Evolutionary conservation across 306 rosid genomes (phyloP), one percentile per base, ranked within the genome.

Genomic region (Alnus rubra): DNA sequence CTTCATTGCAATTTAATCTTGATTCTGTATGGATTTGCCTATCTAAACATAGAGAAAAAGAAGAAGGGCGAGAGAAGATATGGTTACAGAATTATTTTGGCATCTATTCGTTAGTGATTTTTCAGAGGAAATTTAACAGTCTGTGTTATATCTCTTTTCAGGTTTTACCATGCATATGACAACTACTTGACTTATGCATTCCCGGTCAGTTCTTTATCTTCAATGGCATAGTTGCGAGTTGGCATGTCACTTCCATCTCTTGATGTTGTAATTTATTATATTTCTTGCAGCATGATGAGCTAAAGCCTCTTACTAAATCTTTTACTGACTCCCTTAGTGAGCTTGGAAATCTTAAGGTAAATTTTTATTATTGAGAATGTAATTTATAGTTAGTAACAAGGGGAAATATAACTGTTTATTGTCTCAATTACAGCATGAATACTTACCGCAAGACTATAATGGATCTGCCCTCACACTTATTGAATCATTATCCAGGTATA

Each of bases 161-260:
- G 97, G 98, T 95, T 95, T 86, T 91, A 91, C 80, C 98, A 95
- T 80, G 98, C 98, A 0, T 91, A 95, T 82, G 97, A 91, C 87
- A 95, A 93, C 88, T 91, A 95, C 81, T 93, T 95, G 98, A 82
- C 73, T 76, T 78, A 95, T 82, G 96, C 97, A 65, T 95, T 95
- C 89, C 99, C 97, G 92, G 99, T 95, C 71, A 74, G 98, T 79
- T 51, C 45, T 42, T 81, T 30, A 69, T 62, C 55, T 65, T 79
- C 64, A 15, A 37, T 73, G 7, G 73, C 18, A 15, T 76, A 77
- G 9, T 56, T 78, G 45, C 52, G 16, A 81, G 59, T 78, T 79
- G 45, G n/a, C 58, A 14, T 63, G n/a, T 39, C 8, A 71, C 59
- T 35, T 45, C 45, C 5, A 52, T 35, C 49, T 33, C 60, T 35